These are phyloP conservation scores for Serendipita sp. DNA, from an alignment of 768 basidiomycete genomes.

Conservation along the genomic window DNA sequence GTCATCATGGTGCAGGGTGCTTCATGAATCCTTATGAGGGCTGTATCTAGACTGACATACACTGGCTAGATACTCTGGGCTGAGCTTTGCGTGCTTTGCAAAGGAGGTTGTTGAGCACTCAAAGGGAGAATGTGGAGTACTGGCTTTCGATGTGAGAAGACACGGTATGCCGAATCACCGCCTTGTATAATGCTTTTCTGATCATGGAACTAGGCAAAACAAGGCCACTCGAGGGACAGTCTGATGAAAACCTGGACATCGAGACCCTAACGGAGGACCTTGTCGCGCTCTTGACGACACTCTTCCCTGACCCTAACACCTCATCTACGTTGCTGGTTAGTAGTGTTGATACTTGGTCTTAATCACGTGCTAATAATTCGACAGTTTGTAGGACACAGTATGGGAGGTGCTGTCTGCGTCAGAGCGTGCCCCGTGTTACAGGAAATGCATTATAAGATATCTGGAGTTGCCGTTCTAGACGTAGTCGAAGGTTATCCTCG, in stretches of 20 bases:
- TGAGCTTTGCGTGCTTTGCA: constrained; percentile 85
- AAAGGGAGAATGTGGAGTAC: constrained; percentile 58
- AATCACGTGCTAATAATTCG: background rate
- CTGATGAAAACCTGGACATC: constrained; percentile 49
- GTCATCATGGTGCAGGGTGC: constrained; percentile 82
- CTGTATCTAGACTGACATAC: background rate
- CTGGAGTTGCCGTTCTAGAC: constrained; percentile 68
- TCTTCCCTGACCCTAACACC: constrained; percentile 46
- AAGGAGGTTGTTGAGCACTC: constrained; percentile 48
- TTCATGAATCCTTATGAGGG: background rate
- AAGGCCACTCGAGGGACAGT: constrained; percentile 21
- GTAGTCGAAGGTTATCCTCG: constrained; percentile 60
- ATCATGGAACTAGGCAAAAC: constrained; percentile 43
- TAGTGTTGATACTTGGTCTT: constrained; percentile 7
- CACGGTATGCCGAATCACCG: constrained; percentile 49
- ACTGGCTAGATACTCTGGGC: constrained; percentile 40
- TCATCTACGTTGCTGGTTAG: constrained; percentile 65
- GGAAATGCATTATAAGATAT: constrained; percentile 47
- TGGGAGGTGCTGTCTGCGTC: constrained; percentile 85
- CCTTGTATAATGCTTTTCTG: background rate
- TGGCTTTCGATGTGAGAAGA: constrained; percentile 67
- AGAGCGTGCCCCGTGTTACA: constrained; percentile 51
- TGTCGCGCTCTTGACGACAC: constrained; percentile 41
- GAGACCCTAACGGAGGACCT: constrained; percentile 59
- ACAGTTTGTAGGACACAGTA: constrained; percentile 84